Conservation (phyloP, 148 eudicot species). For the Chenopodium suecicum region DNA sequence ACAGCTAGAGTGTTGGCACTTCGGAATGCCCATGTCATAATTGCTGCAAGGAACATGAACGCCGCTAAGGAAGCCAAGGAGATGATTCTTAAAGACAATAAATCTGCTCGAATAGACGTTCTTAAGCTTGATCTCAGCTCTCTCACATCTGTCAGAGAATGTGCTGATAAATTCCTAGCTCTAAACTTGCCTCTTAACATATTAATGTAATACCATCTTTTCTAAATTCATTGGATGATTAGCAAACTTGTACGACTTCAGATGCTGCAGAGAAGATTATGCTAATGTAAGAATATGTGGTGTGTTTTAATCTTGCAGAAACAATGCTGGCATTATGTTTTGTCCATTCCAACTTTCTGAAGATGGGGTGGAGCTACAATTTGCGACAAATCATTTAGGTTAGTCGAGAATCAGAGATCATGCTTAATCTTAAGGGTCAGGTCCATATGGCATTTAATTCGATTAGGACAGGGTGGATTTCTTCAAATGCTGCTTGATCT, state of each 20-base stretch:
- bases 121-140: conserved; percentile 66
- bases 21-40: conserved; percentile 62
- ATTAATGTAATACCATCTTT: conserved; percentile 48
- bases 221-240: background rate
- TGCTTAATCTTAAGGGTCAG: too few relatives aligned
- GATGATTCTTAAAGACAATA: conserved; percentile 41
- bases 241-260: background rate
- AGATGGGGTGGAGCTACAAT: conserved; percentile 85
- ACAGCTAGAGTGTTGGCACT: conserved; percentile 73
- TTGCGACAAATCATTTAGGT: conserved; percentile 90
- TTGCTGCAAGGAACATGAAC: conserved; percentile 67
- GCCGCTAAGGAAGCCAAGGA: conserved; percentile 73
- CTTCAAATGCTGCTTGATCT: too few relatives aligned
- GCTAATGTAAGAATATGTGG: background rate
- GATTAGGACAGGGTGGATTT: too few relatives aligned
- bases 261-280: background rate
- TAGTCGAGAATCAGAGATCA: background rate
- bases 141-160: conserved; percentile 50
- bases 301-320: conserved; percentile 42
- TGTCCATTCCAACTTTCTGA: conserved; percentile 74
- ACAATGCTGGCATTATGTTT: conserved; percentile 93
- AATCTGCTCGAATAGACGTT: conserved; percentile 53
- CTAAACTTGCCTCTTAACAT: conserved; percentile 71
- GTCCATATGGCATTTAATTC: too few relatives aligned
- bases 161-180: conserved; percentile 48